Evolutionary conservation across 108 stramenopile genomes (phyloP).

Genomic region (Discostella pseudostelligera): DNA sequence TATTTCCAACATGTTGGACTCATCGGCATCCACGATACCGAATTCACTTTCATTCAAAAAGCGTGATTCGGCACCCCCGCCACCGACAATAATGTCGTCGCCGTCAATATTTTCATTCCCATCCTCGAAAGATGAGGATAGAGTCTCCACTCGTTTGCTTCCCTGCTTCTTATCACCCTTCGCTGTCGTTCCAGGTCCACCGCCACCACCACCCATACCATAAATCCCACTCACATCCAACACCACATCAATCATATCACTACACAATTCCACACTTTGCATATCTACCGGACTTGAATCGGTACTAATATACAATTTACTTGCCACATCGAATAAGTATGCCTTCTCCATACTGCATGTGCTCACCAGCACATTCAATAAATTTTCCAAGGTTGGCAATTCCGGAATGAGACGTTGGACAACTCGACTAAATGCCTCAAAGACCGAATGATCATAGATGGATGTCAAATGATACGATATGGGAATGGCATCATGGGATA

Average conservation of each 20-base stretch:
- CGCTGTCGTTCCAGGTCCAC: too few species aligned
- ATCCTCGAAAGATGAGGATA: conserved; percentile 9
- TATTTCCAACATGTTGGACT: conserved; percentile 11
- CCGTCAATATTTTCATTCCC: conserved; percentile 13
- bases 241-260: conserved; percentile 99
- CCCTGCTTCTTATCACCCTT: conserved; percentile 11
- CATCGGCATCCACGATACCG: conserved; percentile 8
- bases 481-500: conserved; percentile 71
- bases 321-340: conserved; percentile 96
- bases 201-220: conserved; percentile 72
- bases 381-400: conserved; percentile 88
- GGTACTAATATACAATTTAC: conserved; percentile 94
- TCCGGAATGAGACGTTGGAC: conserved; percentile 94
- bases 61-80: neutral
- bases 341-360: conserved; percentile 98
- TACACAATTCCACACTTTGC: conserved; percentile 95
- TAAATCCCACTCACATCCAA: conserved; percentile 99
- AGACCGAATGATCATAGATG: conserved; percentile 98
- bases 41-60: conserved; percentile 26
- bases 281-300: conserved; percentile 97
- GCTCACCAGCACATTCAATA: conserved; percentile 91
- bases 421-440: conserved; percentile 92
- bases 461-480: conserved; percentile 92
- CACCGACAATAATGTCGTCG: conserved; percentile 17
- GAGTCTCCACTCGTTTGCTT: conserved; percentile 4